A percentile compares a stretch with the other conserved stretches of the same genome.
These are phyloP conservation scores for Batrachochytrium dendrobatidis DNA, from an alignment of 371 early-diverging fungal genomes.

Conservation along the genomic window DNA sequence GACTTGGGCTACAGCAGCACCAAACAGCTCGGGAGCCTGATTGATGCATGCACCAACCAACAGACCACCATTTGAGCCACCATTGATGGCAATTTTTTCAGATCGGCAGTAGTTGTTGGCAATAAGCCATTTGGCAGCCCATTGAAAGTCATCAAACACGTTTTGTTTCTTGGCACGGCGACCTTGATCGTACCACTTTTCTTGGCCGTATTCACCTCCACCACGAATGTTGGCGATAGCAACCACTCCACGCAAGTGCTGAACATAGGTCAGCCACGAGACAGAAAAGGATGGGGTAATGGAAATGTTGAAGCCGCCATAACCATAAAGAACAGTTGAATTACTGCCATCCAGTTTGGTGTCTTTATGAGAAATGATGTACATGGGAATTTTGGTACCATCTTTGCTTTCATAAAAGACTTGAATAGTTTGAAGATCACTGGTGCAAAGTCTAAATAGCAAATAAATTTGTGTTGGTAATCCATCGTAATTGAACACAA, in stretches of 20 bases:
- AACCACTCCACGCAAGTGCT: conserved; percentile 38
- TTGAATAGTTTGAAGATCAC: conserved; percentile 46
- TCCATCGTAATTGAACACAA: background rate
- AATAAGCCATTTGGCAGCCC: conserved; percentile 34
- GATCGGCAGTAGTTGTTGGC: conserved; percentile 26
- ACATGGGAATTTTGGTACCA: conserved; percentile 60
- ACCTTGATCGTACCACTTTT: conserved; percentile 37
- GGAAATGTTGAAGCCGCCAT: conserved; percentile 55
- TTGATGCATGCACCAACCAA: conserved; percentile 37
- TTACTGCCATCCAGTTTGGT: conserved; percentile 40
- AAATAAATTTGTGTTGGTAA: conserved; percentile 4
- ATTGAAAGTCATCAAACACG: conserved; percentile 40
- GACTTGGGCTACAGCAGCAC: conserved; percentile 31
- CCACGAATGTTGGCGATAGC: conserved; percentile 44
- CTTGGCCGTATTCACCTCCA: conserved; percentile 40
- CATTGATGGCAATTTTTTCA: conserved; percentile 35
- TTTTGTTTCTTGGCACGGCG: conserved; percentile 36
- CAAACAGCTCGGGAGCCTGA: conserved; percentile 43
- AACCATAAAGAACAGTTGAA: conserved; percentile 56
- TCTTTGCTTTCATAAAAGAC: conserved; percentile 55
- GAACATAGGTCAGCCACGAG: conserved; percentile 36
- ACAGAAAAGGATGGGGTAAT: conserved; percentile 45
- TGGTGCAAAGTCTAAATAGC: conserved; percentile 27
- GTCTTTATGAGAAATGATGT: conserved; percentile 48
- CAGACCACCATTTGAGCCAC: conserved; percentile 44